Evolutionary conservation across 2,329 filamentous ascomycete species (phyloP), one percentile per base, ranked within the genome.

Genomic region (Tympanopsis confertula): DNA sequence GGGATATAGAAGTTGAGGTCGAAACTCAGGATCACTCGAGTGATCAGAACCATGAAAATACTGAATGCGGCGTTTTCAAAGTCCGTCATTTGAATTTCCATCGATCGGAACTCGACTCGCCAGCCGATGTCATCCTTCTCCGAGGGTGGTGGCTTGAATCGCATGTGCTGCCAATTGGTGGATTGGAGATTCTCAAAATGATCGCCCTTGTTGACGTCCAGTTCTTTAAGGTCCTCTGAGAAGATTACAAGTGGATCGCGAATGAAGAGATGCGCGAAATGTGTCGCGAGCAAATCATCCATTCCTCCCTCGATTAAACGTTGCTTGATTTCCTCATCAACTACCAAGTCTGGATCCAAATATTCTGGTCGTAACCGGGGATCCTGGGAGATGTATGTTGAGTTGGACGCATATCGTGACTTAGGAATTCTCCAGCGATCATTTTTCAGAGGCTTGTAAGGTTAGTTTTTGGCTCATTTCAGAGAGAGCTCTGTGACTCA

Each of bases 111-210:
- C 61, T 98, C 91, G 39, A 98, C 91, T 29, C 91, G 78, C 91
- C 91, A 98, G 42, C 91, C 91, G 54, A 89, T 96, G 54, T 84
- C 85, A 52, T 13, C 15, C 30, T 85, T 89, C 44, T 88, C 86
- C 1, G 85, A 78, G 28, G 89, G 89, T 1, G 91, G 91, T 5
- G 85, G 85, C 66, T 98, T 98, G 74, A 98, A 98, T 20, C 91
- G 85, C 82, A 98, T 95, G 65, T 96, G 91, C 57, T 98, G 91
- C 91, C 91, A 98, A 57, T 98, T 98, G 13, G 91, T 98, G 33
- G 85, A 93, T 61, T 98, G 91, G 28, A 98, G 69, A 54, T 89
- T 91, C 56, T 98, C 91, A 50, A 98, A 98, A 55, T 98, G 91
- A 56, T 98, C 88, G 13, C 86, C 85, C 58, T 93, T 91, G 50